phyloP scores from a whole-genome alignment of 108 stramenopile genomes.

The Stephanodiscus triporus region DNA sequence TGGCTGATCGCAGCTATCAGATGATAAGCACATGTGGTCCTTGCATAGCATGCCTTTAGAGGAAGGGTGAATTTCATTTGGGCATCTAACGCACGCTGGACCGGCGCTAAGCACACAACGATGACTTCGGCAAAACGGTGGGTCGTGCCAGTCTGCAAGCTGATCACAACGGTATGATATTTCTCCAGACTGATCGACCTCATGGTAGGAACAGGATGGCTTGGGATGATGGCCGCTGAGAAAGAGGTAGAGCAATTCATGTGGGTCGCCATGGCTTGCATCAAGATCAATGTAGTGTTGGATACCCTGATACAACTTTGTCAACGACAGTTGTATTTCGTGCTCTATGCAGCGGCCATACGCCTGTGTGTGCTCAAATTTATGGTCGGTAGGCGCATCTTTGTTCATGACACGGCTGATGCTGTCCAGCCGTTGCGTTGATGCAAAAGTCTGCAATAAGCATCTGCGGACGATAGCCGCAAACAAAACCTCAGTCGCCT shows the following conservation, averaged over 20 bases:
- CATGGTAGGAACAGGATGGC: conserved; percentile 9
- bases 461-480: conserved; percentile 30
- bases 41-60: conserved; percentile 7
- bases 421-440: conserved; percentile 1
- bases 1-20: conserved; percentile 18
- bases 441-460: conserved; percentile 12
- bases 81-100: neutral
- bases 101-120: conserved; percentile 9
- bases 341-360: conserved; percentile 1
- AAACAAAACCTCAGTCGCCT: conserved; percentile 26
- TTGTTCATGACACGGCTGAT: conserved; percentile 22
- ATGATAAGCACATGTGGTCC: conserved; percentile 6
- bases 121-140: conserved; percentile 18
- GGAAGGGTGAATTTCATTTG: neutral
- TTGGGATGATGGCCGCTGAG: conserved; percentile 19
- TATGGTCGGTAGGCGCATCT: conserved; percentile 19
- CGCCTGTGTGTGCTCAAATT: conserved; percentile 10
- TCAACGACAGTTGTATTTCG: neutral
- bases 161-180: conserved; percentile 3
- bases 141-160: conserved; percentile 19
- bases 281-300: conserved; percentile 21
- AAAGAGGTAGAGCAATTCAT: conserved; percentile 22
- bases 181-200: conserved; percentile 1
- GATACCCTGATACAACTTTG: conserved; percentile 19
- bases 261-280: conserved; percentile 19